These are phyloP conservation scores for Arachnopeziza araneosa DNA, from an alignment of 2,329 filamentous ascomycete species.

Conservation along the genomic window DNA sequence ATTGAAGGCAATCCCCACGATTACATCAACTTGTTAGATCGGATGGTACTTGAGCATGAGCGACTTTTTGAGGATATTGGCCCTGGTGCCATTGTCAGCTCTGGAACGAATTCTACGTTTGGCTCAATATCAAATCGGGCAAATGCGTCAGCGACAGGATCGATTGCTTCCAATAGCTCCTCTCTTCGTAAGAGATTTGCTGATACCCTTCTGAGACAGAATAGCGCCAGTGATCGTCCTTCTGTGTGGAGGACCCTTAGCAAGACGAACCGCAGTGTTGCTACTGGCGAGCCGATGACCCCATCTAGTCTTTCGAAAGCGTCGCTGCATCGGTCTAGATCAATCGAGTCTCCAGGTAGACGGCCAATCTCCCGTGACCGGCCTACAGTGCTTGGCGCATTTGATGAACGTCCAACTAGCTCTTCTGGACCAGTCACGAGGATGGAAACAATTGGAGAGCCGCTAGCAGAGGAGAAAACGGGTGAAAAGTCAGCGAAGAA, in stretches of 20 bases:
- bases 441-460: slow-evolving; percentile 29
- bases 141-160: slow-evolving; percentile 47
- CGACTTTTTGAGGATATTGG: slow-evolving; percentile 70
- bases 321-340: slow-evolving; percentile 64
- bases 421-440: slow-evolving; percentile 40
- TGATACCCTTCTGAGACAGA: slow-evolving; percentile 68
- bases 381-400: slow-evolving; percentile 55
- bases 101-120: slow-evolving; percentile 20
- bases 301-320: slow-evolving; percentile 60
- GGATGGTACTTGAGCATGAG: slow-evolving; percentile 84
- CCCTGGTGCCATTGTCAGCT: slow-evolving; percentile 24
- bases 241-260: slow-evolving; percentile 86
- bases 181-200: slow-evolving; percentile 83
- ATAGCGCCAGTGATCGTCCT: slow-evolving; percentile 70
- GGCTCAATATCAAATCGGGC: slow-evolving; percentile 17
- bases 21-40: slow-evolving; percentile 83
- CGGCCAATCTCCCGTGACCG: slow-evolving; percentile 54
- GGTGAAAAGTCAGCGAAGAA: slow-evolving; percentile 48
- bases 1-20: slow-evolving; percentile 70
- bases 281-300: slow-evolving; percentile 46
- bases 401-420: slow-evolving; percentile 57
- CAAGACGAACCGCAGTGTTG: slow-evolving; percentile 63
- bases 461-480: slow-evolving; percentile 39
- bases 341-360: slow-evolving; percentile 62
- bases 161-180: slow-evolving; percentile 78